Base-by-base conservation (phyloP, 176 grass and related monocot genomes). In the Thinopyrum elongatum region DNA sequence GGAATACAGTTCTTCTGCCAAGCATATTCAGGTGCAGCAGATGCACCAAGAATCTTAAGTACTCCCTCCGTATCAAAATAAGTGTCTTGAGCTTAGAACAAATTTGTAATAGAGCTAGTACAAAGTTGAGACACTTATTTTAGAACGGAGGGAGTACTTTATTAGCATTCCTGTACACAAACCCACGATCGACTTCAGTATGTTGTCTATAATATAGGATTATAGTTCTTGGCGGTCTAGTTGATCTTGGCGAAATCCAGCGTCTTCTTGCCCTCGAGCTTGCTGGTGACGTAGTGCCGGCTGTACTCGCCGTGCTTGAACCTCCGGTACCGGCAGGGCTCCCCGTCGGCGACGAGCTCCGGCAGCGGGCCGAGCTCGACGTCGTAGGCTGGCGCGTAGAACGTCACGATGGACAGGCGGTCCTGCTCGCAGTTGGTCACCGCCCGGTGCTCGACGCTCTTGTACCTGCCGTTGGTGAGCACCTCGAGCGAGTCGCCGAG, bases 321-420 rank as follows among this genome's bases (percentile, higher is more conserved):
- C 77, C 88, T 94, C 82, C 87, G 83, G 81, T 98, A 95, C 86
- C 74, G 76, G 78, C 78, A 82, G 1, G 88, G 86, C 70, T 83
- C 44, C 39, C 90, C 80, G 53, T 83, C 79, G 26, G 74, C 51
- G 5, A 98, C 88, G 0, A 98, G 80, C 78, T 98, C 93, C 25
- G 91, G 81, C 33, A 98, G 42, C 31, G 96, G 91, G 8, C 96
- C 96, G 34, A 98, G 42, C 71, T 94, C 80, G 44, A 98, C 87
- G 34, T 98, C 93, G 76, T 94, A 98, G 15, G 90, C 94, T 1
- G 96, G 96, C 23, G 96, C 96, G 63, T 98, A 95, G 91, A 98
- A 94, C 6, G 91, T 94, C 8, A 98, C 91, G 33, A 95, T 34
- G 5, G 96, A 95, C 26, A 95, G 36, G 64, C 93, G 70, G 19